These are phyloP conservation scores for Coniella vitis DNA, from an alignment of 2,329 filamentous ascomycete species.

Conservation along the genomic window DNA sequence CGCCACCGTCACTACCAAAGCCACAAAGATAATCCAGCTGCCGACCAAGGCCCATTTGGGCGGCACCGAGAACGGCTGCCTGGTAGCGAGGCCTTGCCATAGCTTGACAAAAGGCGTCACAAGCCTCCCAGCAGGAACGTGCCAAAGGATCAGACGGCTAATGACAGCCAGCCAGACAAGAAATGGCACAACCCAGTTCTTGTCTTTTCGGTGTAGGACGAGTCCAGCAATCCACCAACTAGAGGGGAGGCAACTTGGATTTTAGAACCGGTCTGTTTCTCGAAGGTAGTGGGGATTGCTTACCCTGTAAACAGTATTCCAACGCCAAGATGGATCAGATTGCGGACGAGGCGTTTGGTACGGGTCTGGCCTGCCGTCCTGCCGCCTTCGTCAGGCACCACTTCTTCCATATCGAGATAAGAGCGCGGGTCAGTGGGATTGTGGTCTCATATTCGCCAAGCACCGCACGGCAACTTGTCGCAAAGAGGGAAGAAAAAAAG, in stretches of 20 bases:
- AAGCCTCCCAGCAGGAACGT: conserved; percentile 61
- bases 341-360: background rate
- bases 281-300: background rate
- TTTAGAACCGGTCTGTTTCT: background rate
- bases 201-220: conserved; percentile 62
- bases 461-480: too few relatives aligned
- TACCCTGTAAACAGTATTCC: conserved; percentile 4
- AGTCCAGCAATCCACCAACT: conserved; percentile 73
- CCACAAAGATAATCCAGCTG: conserved; percentile 58
- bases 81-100: conserved; percentile 62
- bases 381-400: background rate
- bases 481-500: background rate
- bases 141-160: conserved; percentile 67
- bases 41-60: conserved; percentile 55
- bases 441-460: background rate
- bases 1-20: conserved; percentile 68
- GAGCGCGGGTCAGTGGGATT: background rate
- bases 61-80: conserved; percentile 56
- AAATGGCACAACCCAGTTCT: conserved; percentile 80
- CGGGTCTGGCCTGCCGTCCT: conserved; percentile 1
- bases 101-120: conserved; percentile 58
- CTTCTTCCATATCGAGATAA: background rate
- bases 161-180: conserved; percentile 70
- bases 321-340: background rate
- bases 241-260: background rate